phyloP scores from a whole-genome alignment of 169 alveolate species.

The Plasmodium inui region DNA sequence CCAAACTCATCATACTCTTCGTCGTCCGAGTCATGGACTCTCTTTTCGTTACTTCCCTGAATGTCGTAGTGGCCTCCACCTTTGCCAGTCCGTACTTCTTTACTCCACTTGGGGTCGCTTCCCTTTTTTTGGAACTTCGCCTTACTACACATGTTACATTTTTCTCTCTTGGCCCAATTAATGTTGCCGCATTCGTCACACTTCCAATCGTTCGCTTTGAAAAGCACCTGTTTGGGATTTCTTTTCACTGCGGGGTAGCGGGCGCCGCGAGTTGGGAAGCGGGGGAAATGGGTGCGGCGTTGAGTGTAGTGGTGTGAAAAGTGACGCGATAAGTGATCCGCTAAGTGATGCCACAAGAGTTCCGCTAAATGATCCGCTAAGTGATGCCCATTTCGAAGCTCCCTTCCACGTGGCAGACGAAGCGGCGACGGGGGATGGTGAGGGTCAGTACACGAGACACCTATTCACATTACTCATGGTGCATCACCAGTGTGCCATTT shows the following conservation, averaged over 20 bases:
- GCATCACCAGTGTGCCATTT: not conserved
- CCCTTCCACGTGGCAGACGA: not conserved
- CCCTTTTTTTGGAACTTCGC: constrained; percentile 18
- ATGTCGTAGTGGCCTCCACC: constrained; percentile 89
- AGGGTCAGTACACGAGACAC: not conserved
- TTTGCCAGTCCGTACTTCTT: constrained; percentile 84
- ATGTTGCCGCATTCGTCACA: constrained; percentile 89
- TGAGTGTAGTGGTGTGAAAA: not conserved
- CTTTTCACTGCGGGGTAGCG: constrained; percentile 7
- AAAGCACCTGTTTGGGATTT: constrained; percentile 41
- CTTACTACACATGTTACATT: constrained; percentile 88
- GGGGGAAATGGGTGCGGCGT: not conserved
- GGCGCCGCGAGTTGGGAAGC: not conserved
- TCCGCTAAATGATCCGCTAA: no score
- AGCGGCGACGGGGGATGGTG: not conserved
- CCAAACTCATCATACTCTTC: constrained; percentile 88
- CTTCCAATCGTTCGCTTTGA: constrained; percentile 86
- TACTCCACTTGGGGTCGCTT: constrained; percentile 21
- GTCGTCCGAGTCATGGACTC: constrained; percentile 85
- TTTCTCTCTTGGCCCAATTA: constrained; percentile 89
- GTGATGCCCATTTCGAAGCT: not conserved
- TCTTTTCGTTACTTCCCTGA: constrained; percentile 83
- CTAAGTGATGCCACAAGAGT: no score
- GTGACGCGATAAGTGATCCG: not conserved
- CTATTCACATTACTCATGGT: not conserved